Evolutionary conservation across 768 basidiomycete species (phyloP), one percentile per base, ranked within the genome.

Genomic region (Lenzites betulinus): DNA sequence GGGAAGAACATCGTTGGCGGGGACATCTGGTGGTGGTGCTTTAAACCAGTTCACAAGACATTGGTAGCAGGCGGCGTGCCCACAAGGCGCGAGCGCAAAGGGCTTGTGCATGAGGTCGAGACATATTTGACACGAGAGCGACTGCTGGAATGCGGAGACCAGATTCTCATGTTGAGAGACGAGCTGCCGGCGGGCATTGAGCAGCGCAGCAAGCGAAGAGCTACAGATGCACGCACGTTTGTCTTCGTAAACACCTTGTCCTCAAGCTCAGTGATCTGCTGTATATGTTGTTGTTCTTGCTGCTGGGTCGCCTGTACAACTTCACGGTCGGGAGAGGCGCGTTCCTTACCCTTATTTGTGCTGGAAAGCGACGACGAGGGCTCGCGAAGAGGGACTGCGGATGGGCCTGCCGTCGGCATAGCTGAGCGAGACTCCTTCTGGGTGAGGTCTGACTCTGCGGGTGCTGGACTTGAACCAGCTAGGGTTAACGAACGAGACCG

Each of bases 31-130:
- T 2, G 66, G 66, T 3, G 66, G 64, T 7, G 80, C 78, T 4
- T 81, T 86, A 71, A 93, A 93, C 91, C 91, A 93, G 35, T 80
- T 79, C 18, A 92, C 79, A 12, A 93, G 84, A 67, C 91, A 92
- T 16, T 73, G 69, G 60, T 91, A 82, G 66, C 90, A 92, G 3
- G 83, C 83, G 49, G 89, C 76, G 62, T 91, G 89, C 5, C 90
- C 90, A 59, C 90, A 92, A 0, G 90, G 89, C 0, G 87, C 80
- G 20, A 91, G 82, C 0, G 89, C 85, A 63, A 83, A 92, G 0
- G 91, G 90, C 63, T 82, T 83, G 70, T 88, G 78, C 70, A 93
- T 78, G 23, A 89, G 75, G 65, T 91, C 89, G 26, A 92, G 77
- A 68, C 91, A 93, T 62, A 93, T 87, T 70, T 92, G 88, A 61